A percentile compares a stretch with the other conserved stretches of the same genome.
Conservation (phyloP, 1,139 yeast species). For the Scheffersomyces insectosa region DNA sequence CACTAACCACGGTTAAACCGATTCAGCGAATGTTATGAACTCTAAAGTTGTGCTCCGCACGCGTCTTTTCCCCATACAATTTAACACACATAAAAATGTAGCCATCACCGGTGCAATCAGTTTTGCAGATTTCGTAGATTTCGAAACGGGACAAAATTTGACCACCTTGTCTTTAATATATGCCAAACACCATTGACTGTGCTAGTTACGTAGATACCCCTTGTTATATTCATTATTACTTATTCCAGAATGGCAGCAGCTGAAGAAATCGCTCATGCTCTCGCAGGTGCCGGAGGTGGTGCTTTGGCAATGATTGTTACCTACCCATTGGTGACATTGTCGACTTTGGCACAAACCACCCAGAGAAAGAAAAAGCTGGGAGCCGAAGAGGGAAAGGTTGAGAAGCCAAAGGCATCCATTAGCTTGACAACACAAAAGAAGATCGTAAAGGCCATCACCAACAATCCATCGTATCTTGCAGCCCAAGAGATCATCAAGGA, state of each 20-base stretch:
- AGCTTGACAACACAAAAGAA: conserved; percentile 18
- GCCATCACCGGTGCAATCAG: too few relatives aligned
- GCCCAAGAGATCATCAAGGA: conserved; percentile 51
- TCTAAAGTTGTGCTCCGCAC: too few relatives aligned
- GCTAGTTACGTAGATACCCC: too few relatives aligned
- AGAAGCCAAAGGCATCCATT: conserved; percentile 6
- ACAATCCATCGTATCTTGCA: conserved; percentile 31
- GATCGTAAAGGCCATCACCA: conserved; percentile 20
- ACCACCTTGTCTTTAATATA: too few relatives aligned
- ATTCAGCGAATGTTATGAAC: too few relatives aligned
- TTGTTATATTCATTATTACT: not conserved
- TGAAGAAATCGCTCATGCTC: conserved; percentile 75
- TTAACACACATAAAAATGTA: too few relatives aligned
- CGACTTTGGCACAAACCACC: conserved; percentile 79
- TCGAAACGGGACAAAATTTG: too few relatives aligned
- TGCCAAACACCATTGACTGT: too few relatives aligned
- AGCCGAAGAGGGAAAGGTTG: conserved; percentile 13
- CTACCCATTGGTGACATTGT: conserved; percentile 80
- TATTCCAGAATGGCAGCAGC: conserved; percentile 28
- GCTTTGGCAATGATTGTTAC: conserved; percentile 83
- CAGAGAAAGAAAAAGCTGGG: conserved; percentile 43
- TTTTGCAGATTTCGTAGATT: too few relatives aligned
- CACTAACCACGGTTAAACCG: not conserved
- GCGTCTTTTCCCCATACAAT: too few relatives aligned
- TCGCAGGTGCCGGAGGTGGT: conserved; percentile 94